Percentiles rank a stretch among this genome's conserved stretches.
These are phyloP conservation scores for Aspergillus melleus DNA, from an alignment of 2,329 filamentous ascomycete genomes.

Conservation along the genomic window DNA sequence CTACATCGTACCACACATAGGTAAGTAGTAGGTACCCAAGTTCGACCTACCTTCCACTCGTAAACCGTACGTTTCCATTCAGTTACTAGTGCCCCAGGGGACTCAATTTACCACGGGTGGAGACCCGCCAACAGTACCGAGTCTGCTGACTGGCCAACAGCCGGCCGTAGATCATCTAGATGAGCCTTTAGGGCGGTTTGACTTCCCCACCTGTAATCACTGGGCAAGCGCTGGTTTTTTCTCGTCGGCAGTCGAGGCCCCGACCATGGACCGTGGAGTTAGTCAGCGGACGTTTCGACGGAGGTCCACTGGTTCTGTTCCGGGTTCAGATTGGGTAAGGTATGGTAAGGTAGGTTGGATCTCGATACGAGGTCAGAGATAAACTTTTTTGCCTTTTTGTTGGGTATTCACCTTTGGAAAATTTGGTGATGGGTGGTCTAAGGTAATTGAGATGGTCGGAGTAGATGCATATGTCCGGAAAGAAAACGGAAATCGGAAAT, in stretches of 20 bases:
- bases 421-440: neutral
- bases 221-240: no score
- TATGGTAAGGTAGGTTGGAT: no score
- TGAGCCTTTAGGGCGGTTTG: neutral
- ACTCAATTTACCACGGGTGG: conserved; percentile 1
- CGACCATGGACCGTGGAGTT: neutral
- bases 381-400: no score
- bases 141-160: conserved; percentile 1
- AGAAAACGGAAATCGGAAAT: neutral
- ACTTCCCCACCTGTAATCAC: neutral
- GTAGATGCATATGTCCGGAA: neutral
- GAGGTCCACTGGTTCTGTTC: neutral
- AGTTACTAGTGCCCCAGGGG: neutral
- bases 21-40: no score
- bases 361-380: neutral
- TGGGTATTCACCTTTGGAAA: no score
- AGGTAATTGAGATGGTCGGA: neutral
- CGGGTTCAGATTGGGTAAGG: no score
- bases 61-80: neutral
- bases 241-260: neutral
- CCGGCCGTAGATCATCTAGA: conserved; percentile 5
- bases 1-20: no score
- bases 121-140: conserved; percentile 3
- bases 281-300: neutral
- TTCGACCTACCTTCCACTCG: no score